Percentiles rank a stretch among this genome's conserved stretches.
Conservation (phyloP, 2,329 filamentous ascomycete genomes). For the Davidsoniella neocaledoniae region DNA sequence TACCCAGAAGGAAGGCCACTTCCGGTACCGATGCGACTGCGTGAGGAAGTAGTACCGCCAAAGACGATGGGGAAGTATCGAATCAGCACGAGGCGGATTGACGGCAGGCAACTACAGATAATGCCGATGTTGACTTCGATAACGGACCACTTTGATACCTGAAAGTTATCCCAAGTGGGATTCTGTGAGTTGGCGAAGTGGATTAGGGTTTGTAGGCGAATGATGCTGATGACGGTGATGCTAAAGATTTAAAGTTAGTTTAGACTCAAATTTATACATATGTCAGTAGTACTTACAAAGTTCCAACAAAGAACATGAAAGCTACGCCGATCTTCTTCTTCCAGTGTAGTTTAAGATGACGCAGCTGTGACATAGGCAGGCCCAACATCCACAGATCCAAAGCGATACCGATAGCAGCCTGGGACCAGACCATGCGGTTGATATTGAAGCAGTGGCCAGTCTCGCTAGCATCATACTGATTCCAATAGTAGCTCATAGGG, state of each 20-base stretch:
- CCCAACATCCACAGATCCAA: conserved; percentile 35
- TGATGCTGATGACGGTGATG: conserved; percentile 16
- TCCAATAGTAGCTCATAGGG: conserved; percentile 37
- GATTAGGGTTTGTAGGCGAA: conserved; percentile 15
- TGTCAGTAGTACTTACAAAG: conserved; percentile 17
- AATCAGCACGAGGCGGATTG: conserved; percentile 16
- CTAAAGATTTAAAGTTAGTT: no score
- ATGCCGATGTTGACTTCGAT: conserved; percentile 19
- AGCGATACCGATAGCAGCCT: conserved; percentile 34
- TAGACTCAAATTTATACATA: no score
- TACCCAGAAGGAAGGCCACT: neutral
- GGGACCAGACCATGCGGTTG: conserved; percentile 32
- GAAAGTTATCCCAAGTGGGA: conserved; percentile 17
- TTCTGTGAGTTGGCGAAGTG: conserved; percentile 16
- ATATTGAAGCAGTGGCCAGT: conserved; percentile 33
- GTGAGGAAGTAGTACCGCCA: neutral
- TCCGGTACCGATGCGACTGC: neutral
- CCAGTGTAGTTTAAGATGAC: conserved; percentile 26
- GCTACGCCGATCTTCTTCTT: conserved; percentile 32
- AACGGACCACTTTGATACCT: conserved; percentile 17
- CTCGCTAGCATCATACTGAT: conserved; percentile 28
- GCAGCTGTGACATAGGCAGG: conserved; percentile 31
- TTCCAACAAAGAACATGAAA: conserved; percentile 34
- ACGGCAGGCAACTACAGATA: conserved; percentile 19
- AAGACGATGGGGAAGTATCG: conserved; percentile 14